Percentiles rank a stretch among this genome's conserved stretches.
These are phyloP conservation scores for Silene noctiflora DNA, from an alignment of 179 eudicot species.

Conservation along the genomic window DNA sequence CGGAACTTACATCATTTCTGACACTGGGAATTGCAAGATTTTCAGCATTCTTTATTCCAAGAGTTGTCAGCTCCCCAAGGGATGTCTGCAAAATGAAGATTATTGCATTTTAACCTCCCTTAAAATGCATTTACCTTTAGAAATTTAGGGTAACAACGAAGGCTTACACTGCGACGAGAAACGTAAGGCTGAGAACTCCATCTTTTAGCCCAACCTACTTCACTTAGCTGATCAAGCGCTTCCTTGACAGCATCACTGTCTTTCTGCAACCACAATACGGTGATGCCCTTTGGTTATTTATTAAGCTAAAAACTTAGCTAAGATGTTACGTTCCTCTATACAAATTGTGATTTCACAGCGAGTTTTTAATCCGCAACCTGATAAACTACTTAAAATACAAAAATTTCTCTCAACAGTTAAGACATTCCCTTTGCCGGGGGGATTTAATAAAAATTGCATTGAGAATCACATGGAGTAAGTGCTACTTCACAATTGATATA, in stretches of 20 bases:
- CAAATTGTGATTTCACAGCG: too few species aligned
- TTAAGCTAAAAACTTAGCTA: too few species aligned
- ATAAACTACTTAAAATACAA: too few species aligned
- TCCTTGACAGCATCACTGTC: slow-evolving; percentile 86
- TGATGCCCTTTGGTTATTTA: too few species aligned
- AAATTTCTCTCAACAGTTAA: too few species aligned
- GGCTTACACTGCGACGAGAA: slow-evolving; percentile 80
- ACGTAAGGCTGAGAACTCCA: slow-evolving; percentile 96
- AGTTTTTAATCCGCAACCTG: too few species aligned
- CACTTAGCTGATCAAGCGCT: slow-evolving; percentile 81
- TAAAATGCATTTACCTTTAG: not conserved
- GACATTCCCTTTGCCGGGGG: too few species aligned
- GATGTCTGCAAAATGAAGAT: slow-evolving; percentile 56
- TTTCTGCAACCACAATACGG: slow-evolving; percentile 42
- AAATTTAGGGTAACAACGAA: not conserved
- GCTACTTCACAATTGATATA: too few species aligned
- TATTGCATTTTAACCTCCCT: slow-evolving; percentile 7
- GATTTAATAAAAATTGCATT: too few species aligned
- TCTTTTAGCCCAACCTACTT: slow-evolving; percentile 86
- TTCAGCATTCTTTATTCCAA: slow-evolving; percentile 94
- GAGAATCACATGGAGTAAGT: too few species aligned
- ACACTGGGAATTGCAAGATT: slow-evolving; percentile 91
- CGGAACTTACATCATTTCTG: slow-evolving; percentile 78
- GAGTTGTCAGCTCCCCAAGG: slow-evolving; percentile 78
- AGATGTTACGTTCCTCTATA: too few species aligned